Percentiles rank a stretch among this genome's conserved stretches.
These are phyloP conservation scores for Exserohilum turcica DNA, from an alignment of 2,329 filamentous ascomycete species.

Conservation along the genomic window DNA sequence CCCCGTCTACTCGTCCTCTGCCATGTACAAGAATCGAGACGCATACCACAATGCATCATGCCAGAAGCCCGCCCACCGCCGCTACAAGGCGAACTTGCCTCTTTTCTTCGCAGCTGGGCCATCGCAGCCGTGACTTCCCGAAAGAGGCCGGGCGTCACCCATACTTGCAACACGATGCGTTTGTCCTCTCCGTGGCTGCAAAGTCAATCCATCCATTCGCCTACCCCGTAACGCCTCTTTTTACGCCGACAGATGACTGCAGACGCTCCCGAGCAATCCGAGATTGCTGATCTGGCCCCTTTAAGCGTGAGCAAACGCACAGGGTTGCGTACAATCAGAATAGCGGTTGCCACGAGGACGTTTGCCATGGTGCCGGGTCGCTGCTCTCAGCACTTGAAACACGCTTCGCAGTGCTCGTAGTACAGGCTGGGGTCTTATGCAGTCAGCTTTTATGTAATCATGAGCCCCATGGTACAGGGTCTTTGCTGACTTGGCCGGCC, in stretches of 20 bases:
- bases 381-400: constrained; percentile 37
- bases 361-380: constrained; percentile 37
- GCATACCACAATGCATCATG: too few species aligned
- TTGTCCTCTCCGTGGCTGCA: constrained; percentile 12
- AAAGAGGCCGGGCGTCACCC: constrained; percentile 24
- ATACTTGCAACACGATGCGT: constrained; percentile 19
- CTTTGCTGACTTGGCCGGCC: background rate
- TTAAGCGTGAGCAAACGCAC: constrained; percentile 6
- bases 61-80: too few species aligned
- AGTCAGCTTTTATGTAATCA: constrained; percentile 6
- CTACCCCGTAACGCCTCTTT: constrained; percentile 12
- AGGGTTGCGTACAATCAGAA: constrained; percentile 11
- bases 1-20: background rate
- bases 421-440: constrained; percentile 10
- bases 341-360: constrained; percentile 20
- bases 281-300: constrained; percentile 3
- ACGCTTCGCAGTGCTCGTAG: constrained; percentile 20
- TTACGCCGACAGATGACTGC: constrained; percentile 8
- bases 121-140: constrained; percentile 35
- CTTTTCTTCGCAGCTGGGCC: constrained; percentile 11
- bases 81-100: background rate
- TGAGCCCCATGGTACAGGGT: background rate
- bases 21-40: background rate
- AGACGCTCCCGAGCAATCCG: constrained; percentile 7
- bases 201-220: constrained; percentile 9